Evolutionary conservation across 2,329 filamentous ascomycete genomes (phyloP).

Genomic region (Colletotrichum sp.): DNA sequence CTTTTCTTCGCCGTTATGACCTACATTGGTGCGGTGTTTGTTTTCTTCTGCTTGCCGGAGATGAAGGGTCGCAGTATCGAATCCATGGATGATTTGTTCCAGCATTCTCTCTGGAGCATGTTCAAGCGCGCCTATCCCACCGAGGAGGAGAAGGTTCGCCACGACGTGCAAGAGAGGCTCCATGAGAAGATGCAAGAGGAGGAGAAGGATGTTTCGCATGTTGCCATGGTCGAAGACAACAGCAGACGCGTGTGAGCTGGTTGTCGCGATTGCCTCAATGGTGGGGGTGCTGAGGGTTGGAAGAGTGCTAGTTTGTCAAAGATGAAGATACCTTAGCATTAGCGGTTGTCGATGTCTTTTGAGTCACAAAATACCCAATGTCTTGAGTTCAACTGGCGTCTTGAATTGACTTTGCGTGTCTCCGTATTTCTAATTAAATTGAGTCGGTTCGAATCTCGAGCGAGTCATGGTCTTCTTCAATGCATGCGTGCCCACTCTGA

Average conservation of each 20-base stretch:
- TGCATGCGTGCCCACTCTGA: background rate
- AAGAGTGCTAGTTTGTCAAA: background rate
- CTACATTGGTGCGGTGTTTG: constrained; percentile 33
- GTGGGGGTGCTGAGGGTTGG: background rate
- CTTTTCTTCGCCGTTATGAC: constrained; percentile 17
- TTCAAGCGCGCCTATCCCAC: constrained; percentile 47
- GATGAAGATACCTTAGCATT: background rate
- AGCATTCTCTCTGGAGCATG: constrained; percentile 43
- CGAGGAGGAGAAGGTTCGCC: constrained; percentile 46
- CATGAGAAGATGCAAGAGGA: background rate
- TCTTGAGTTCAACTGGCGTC: background rate
- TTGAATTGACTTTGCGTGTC: background rate
- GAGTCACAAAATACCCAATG: background rate
- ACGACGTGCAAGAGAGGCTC: constrained; percentile 1
- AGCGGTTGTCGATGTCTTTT: background rate
- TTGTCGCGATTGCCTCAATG: background rate
- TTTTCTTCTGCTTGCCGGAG: constrained; percentile 54
- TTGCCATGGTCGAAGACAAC: constrained; percentile 3
- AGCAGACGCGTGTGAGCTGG: background rate
- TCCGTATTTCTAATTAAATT: background rate
- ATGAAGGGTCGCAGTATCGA: constrained; percentile 56
- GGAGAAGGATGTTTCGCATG: background rate
- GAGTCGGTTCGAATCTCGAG: background rate
- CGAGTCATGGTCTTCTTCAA: background rate
- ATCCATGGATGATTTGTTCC: constrained; percentile 53